phyloP scores from a whole-genome alignment of 345 rosid genomes.

The Carallia pectinifolia region DNA sequence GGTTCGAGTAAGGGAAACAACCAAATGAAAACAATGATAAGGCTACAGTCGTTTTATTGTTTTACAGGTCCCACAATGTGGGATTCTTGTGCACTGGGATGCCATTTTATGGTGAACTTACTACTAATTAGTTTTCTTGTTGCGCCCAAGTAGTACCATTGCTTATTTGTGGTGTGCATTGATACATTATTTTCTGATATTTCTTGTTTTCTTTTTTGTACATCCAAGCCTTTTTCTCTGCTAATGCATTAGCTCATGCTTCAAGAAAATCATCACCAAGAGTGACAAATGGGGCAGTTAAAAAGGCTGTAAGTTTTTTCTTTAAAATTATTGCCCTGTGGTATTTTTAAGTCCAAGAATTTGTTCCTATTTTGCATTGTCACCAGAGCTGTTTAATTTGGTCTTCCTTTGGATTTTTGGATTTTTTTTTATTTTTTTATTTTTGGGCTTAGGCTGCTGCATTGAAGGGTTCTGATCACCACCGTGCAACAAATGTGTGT shows the following conservation, averaged over 20 bases:
- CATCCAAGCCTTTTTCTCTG: conserved; percentile 63
- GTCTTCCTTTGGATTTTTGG: not conserved
- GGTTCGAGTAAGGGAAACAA: too few species aligned
- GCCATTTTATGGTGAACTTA: too few species aligned
- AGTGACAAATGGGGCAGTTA: conserved; percentile 84
- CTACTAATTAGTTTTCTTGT: too few species aligned
- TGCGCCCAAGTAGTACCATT: too few species aligned
- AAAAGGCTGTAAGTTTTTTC: conserved; percentile 71
- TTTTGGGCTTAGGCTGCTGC: conserved; percentile 66
- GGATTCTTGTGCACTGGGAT: too few species aligned
- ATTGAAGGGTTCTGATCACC: conserved; percentile 86
- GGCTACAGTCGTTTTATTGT: too few species aligned
- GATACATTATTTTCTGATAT: not conserved
- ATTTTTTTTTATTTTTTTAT: not conserved
- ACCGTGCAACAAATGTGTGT: conserved; percentile 79
- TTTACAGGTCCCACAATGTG: too few species aligned
- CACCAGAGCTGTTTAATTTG: not conserved
- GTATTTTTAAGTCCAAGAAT: not conserved
- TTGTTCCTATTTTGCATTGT: not conserved
- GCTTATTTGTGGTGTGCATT: not conserved
- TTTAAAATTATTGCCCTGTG: not conserved
- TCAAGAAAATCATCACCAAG: conserved; percentile 91
- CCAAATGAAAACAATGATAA: too few species aligned
- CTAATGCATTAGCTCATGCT: conserved; percentile 75
- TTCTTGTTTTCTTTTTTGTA: not conserved